Conservation (phyloP, 1,139 yeast genomes). For the Yamadazyma membranifaciens region DNA sequence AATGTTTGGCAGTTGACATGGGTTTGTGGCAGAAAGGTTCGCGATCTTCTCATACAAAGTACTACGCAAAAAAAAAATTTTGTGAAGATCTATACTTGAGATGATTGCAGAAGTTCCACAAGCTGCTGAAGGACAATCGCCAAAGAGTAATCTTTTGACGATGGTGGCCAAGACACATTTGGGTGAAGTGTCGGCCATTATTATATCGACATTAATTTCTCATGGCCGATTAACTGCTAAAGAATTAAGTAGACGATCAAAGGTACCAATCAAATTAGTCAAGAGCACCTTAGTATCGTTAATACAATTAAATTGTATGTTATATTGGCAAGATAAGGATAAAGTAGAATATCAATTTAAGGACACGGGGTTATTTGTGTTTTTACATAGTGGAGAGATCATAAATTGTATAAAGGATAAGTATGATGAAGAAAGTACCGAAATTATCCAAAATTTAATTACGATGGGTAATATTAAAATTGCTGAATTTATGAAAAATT, state of each 20-base stretch:
- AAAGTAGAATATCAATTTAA: constrained; percentile 56
- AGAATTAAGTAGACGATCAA: constrained; percentile 44
- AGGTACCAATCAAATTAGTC: constrained; percentile 42
- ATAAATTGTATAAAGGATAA: constrained; percentile 47
- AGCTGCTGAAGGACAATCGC: constrained; percentile 50
- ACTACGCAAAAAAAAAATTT: constrained; percentile 2
- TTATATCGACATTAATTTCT: constrained; percentile 54
- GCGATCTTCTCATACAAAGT: background rate
- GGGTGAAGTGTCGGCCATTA: constrained; percentile 63
- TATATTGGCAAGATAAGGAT: constrained; percentile 48
- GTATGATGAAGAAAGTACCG: constrained; percentile 54
- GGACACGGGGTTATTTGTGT: constrained; percentile 60
- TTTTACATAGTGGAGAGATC: constrained; percentile 78
- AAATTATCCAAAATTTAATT: constrained; percentile 69
- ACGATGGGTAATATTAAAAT: constrained; percentile 64
- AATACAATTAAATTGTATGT: constrained; percentile 64
- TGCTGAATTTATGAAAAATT: constrained; percentile 52
- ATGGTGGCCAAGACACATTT: constrained; percentile 53
- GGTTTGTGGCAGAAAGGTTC: too few species aligned
- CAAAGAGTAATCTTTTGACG: constrained; percentile 57
- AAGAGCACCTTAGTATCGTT: constrained; percentile 62
- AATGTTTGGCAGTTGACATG: constrained; percentile 17
- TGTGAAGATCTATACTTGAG: background rate
- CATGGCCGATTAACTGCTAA: constrained; percentile 56
- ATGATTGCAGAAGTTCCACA: constrained; percentile 16